Evolutionary conservation across 768 basidiomycete genomes (phyloP).

Genomic region (Trametes coccinea): DNA sequence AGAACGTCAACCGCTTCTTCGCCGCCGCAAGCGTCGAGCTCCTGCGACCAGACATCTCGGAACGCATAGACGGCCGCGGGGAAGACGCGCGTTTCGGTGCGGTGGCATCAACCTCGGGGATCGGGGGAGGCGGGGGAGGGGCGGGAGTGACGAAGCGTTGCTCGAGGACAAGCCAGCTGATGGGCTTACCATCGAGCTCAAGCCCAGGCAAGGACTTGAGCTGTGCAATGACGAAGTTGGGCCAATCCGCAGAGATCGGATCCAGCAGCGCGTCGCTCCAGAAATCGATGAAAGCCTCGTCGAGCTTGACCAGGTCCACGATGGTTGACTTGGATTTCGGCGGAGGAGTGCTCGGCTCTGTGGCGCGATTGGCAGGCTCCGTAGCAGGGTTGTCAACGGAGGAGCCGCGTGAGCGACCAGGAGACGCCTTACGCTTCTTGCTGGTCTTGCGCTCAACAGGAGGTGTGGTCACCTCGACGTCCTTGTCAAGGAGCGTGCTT

Average conservation of each 20-base stretch:
- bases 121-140: constrained; percentile 30
- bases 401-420: constrained; percentile 25
- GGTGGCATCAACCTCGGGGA: constrained; percentile 25
- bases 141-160: constrained; percentile 50
- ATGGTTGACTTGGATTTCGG: constrained; percentile 39
- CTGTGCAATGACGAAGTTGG: constrained; percentile 68
- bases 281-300: constrained; percentile 83
- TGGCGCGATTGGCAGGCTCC: constrained; percentile 1
- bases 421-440: constrained; percentile 34
- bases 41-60: constrained; percentile 30
- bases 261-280: constrained; percentile 77
- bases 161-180: constrained; percentile 72
- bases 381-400: constrained; percentile 28
- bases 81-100: constrained; percentile 30
- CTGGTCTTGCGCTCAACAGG: constrained; percentile 36
- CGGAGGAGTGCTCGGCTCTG: constrained; percentile 1
- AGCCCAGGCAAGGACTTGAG: constrained; percentile 44
- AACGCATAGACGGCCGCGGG: constrained; percentile 32
- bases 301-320: constrained; percentile 56
- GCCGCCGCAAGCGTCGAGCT: constrained; percentile 48
- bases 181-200: constrained; percentile 37
- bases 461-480: constrained; percentile 56
- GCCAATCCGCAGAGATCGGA: constrained; percentile 64
- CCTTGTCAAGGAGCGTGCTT: constrained; percentile 56
- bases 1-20: constrained; percentile 67